A percentile compares a stretch with the other conserved stretches of the same genome.
These are phyloP conservation scores for Xylariomycetidae sp. DNA, from an alignment of 2,329 filamentous ascomycete species.

Conservation along the genomic window DNA sequence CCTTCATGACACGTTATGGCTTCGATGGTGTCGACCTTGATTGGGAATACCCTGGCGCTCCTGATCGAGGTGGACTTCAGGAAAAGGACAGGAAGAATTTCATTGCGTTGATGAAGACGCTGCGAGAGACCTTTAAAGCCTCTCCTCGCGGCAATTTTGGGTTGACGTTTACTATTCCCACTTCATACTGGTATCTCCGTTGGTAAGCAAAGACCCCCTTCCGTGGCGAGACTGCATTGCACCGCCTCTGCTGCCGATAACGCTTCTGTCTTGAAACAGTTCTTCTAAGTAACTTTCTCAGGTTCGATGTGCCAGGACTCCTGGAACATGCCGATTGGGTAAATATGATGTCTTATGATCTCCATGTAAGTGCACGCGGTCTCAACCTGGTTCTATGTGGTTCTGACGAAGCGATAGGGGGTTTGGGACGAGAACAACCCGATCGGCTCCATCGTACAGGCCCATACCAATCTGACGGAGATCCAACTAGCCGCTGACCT, in stretches of 20 bases:
- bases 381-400: too few relatives aligned
- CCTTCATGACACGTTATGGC: constrained; percentile 16
- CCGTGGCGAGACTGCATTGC: too few relatives aligned
- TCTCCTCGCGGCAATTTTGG: constrained; percentile 4
- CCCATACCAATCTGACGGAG: constrained; percentile 42
- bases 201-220: too few relatives aligned
- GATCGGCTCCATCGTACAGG: constrained; percentile 27
- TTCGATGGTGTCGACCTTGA: constrained; percentile 24
- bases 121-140: constrained; percentile 1
- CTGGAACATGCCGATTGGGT: constrained; percentile 29
- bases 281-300: too few relatives aligned
- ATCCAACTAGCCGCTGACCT: constrained; percentile 35
- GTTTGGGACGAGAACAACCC: constrained; percentile 31
- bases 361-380: too few relatives aligned
- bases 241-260: too few relatives aligned
- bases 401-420: too few relatives aligned
- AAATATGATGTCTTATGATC: constrained; percentile 39
- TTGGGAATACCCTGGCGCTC: constrained; percentile 22
- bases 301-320: constrained; percentile 22
- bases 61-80: constrained; percentile 18
- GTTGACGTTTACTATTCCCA: constrained; percentile 15
- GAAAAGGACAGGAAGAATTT: constrained; percentile 16
- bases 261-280: too few relatives aligned
- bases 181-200: constrained; percentile 20
- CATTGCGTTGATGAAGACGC: constrained; percentile 37